Percentiles rank a stretch among this genome's conserved stretches.
phyloP scores from a whole-genome alignment of 352 stramenopile genomes.

The Globisporangium mamillatum region DNA sequence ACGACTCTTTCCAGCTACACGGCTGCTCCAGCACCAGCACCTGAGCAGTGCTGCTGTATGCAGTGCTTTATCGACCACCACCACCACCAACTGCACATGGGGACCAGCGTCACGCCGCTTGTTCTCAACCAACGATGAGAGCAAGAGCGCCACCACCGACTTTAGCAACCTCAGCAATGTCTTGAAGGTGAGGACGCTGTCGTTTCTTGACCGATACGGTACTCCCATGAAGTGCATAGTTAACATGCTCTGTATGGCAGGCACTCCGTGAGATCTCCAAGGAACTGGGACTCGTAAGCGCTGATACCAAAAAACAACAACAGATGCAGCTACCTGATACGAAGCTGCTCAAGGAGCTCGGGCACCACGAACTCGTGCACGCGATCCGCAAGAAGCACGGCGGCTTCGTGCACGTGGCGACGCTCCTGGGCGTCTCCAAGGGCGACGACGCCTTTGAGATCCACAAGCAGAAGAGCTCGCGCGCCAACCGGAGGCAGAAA shows the following conservation, averaged over 20 bases:
- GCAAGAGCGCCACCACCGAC: constrained; percentile 17
- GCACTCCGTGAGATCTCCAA: constrained; percentile 60
- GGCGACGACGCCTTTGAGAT: constrained; percentile 40
- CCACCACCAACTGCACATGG: neutral
- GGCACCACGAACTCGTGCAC: constrained; percentile 55
- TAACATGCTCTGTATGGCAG: constrained; percentile 17
- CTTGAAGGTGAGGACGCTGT: constrained; percentile 40
- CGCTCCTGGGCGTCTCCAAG: constrained; percentile 48
- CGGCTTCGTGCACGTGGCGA: constrained; percentile 56
- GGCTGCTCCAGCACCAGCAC: constrained; percentile 1
- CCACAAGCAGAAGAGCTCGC: constrained; percentile 66
- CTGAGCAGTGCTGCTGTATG: neutral
- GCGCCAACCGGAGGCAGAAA: constrained; percentile 61
- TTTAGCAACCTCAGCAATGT: constrained; percentile 67
- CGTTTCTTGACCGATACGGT: neutral
- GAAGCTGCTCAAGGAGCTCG: constrained; percentile 66
- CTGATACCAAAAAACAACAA: constrained; percentile 8
- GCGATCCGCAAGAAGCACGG: constrained; percentile 85
- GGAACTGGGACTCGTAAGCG: constrained; percentile 35
- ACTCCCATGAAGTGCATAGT: neutral
- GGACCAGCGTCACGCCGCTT: neutral
- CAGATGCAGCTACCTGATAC: constrained; percentile 53
- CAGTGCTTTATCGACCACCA: neutral
- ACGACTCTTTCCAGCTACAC: constrained; percentile 17
- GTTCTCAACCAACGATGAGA: constrained; percentile 4